Base-by-base conservation (phyloP, 2,329 filamentous ascomycete species). In the Neofusicoccum umdonicola region DNA sequence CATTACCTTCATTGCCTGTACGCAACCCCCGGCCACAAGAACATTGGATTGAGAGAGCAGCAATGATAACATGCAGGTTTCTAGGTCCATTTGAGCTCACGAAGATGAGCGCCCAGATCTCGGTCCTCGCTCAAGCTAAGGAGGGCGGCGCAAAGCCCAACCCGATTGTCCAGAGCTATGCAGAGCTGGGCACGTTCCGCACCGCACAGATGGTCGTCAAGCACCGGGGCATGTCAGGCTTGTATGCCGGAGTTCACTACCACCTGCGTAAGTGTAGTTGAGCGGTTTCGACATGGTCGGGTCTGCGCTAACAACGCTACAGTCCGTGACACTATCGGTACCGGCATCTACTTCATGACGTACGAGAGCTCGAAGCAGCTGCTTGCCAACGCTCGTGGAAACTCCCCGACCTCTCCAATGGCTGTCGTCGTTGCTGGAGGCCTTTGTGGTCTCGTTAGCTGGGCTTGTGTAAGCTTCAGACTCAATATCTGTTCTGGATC, bases 331-430 rank as follows among this genome's bases (percentile, higher is more conserved):
- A 93, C 91, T 0, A 82, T 95, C 66, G 92, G 92, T 62, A 96
- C 92, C 1, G 86, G 87, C 35, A 91, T 94, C 65, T 96, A 96
- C 76, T 96, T 96, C 73, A 91, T 91, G 80, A 93, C 92, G 35
- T 96, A 96, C 75, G 92, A 96, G 77, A 93, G 90, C 74, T 87
- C 88, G 70, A 96, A 96, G 74, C 91, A 95, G 75, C 79, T 94
- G 27, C 84, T 93, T 68, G 91, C 89, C 19, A 92, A 91, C 15
- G 87, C 90, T 68, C 87, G 90, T 54, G 89, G 90, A 68, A 85
- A 85, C 66, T 88, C 88, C 7, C 87, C 90, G n/a, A 91, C 90
- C 56, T 90, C 90, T 71, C 90, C 91, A n/a, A 76, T 91, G 63
- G 89, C 91, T 15, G 91, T 95, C 37, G 85, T 93, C 13, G 82